Evolutionary conservation across 495 filamentous ascomycete species (phyloP), one percentile per base, ranked within the genome.

Genomic region (Penicillium psychrofluorescens): DNA sequence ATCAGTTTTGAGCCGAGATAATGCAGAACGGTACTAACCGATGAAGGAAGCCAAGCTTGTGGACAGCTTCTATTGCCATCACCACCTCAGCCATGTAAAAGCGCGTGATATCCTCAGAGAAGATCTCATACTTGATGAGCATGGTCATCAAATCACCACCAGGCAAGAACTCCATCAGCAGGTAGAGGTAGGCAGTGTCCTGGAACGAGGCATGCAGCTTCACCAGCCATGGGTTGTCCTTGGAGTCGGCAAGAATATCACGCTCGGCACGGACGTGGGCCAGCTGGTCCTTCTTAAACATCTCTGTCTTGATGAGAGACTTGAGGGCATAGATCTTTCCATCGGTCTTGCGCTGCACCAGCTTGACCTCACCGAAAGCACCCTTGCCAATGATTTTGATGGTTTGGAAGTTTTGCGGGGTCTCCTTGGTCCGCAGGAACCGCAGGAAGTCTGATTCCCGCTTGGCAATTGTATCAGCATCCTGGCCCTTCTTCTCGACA

Each of bases 71-170:
- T 49, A 99, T 95, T 8, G 92, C 94, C 65, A 96, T 78, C 14
- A 95, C 86, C 56, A 97, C 90, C 66, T 99, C 90, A 16, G 94
- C 92, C 79, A 99, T 97, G 68, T 99, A 99, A 71, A 99, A 99
- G 11, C 94, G 81, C 29, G 92, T 99, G 53, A 99, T 95, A 46
- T 97, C 92, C 60, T 96, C 90, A 0, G 89, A 94, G 67, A 99
- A 99, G 56, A 99, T 95, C 63, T 99, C 92, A 59, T 99, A 97
- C 72, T 96, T 97, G 70, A 99, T 99, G 53, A 99, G 77, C 92
- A 99, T 99, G 29, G 92, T 99, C 92, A 99, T 99, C 58, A 99
- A 66, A 74, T 99, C 92, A 57, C 92, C 92, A 60, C 92, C 92
- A 11, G 92, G 92, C 55, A 97, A 77, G 67, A 96, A 99, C 67